These are phyloP conservation scores for Candida verbasci DNA, from an alignment of 805 yeast genomes.

Conservation along the genomic window DNA sequence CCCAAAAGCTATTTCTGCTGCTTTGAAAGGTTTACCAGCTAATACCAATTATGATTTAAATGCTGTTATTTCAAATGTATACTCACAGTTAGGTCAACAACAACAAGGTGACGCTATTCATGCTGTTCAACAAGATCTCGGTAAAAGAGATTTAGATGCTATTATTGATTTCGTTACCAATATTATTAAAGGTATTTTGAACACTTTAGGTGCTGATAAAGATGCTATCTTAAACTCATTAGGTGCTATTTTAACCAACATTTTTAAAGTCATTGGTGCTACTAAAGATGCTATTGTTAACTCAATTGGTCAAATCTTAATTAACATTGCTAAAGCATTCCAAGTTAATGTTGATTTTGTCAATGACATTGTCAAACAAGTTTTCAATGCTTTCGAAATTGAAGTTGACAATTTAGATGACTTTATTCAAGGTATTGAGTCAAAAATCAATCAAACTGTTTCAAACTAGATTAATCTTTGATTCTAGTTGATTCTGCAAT, in stretches of 20 bases:
- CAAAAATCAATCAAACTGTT: conserved; percentile 1
- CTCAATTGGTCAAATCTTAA: conserved; percentile 2
- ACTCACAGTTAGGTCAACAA: conserved; percentile 1
- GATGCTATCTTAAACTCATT: not conserved
- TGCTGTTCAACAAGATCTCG: conserved; percentile 1
- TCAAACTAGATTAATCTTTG: no score
- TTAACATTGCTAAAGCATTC: not conserved
- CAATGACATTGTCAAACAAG: not conserved
- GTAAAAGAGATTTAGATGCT: not conserved
- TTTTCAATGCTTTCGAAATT: conserved; percentile 2
- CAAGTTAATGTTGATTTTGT: not conserved
- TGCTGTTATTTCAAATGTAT: conserved; percentile 1
- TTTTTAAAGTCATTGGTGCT: conserved; percentile 2
- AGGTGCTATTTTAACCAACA: conserved; percentile 1
- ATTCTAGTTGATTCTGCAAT: no score
- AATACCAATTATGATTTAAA: conserved; percentile 1
- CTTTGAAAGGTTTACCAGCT: conserved; percentile 2
- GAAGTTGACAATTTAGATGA: not conserved
- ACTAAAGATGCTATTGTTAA: conserved; percentile 1
- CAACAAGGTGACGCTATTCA: not conserved
- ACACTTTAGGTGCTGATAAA: not conserved
- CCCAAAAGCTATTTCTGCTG: conserved; percentile 3
- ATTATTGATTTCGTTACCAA: not conserved
- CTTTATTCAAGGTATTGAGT: conserved; percentile 1
- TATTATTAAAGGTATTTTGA: conserved; percentile 1